Base-by-base conservation (phyloP, 225 moss, liverwort and hornwort genomes). In the Climacium dendroides region DNA sequence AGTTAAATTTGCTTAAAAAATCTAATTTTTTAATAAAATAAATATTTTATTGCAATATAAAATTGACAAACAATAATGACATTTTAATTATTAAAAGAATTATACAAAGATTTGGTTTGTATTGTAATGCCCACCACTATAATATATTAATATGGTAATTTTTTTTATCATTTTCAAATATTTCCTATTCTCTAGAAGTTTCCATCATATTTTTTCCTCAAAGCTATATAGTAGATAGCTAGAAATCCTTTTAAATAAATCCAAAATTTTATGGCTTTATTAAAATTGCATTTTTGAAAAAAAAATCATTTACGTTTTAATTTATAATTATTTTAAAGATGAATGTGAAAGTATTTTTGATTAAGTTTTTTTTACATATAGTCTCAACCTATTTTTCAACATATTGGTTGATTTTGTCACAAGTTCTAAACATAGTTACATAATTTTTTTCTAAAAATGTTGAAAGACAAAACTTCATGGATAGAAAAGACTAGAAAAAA, bases 51-150 rank as follows among this genome's bases (percentile, higher is more conserved):
- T 54, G n/a, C 9, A n/a, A 16, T 77, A 16, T 54, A 4, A n/a
- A 54, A 6, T 77, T n/a, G 4, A 3, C 0, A 23, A 4, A 1
- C 3, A 55, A 77, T 3, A n/a, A 1, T 77, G n/a, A 10, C 6
- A 54, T 76, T 76, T n/a, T 4, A 9, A n/a, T 0, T 24, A 54
- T n/a, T 4, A 25, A 14, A n/a, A 54, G 1, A 76, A 54, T 54
- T n/a, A 10, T n/a, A 2, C 0, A 3, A 1, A 75, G 14, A 23
- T 8, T 52, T 34, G 14, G 1, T 52, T 35, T 53, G 35, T 9
- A 35, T 15, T 52, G 3, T 22, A 1, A 34, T 52, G 8, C 3
- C 7, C 3, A 34, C 13, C 1, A 52, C 0, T 22, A 14, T 5
- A 11, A 8, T 23, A 35, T 8, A 75, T 14, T 5, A 75, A 0